Evolutionary conservation across 2,329 filamentous ascomycete genomes (phyloP).

Genomic region (Plectosphaerella cucumerina): DNA sequence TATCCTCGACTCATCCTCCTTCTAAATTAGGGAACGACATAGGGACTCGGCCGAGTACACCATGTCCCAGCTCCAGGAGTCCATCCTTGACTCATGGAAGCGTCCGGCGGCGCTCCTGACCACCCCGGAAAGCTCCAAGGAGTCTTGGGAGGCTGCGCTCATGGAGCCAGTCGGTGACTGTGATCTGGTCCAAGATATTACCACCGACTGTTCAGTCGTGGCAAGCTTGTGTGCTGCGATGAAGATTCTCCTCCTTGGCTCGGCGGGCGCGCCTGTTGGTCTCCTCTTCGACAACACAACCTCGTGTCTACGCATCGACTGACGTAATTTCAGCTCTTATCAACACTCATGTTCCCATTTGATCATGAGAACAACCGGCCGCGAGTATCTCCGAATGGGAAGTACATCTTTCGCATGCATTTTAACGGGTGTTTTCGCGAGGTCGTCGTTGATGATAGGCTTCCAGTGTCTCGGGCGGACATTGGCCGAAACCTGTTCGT

Average conservation of each 20-base stretch:
- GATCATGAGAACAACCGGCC: slow-evolving; percentile 56
- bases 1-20: slow-evolving; percentile 6
- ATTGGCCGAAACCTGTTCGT: slow-evolving; percentile 78
- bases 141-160: slow-evolving; percentile 34
- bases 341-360: slow-evolving; percentile 72
- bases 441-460: slow-evolving; percentile 82
- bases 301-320: background rate
- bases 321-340: slow-evolving; percentile 52
- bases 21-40: slow-evolving; percentile 4
- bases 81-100: slow-evolving; percentile 81
- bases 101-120: slow-evolving; percentile 66
- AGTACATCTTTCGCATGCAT: slow-evolving; percentile 87
- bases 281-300: background rate
- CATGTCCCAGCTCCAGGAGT: slow-evolving; percentile 69
- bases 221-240: slow-evolving; percentile 86
- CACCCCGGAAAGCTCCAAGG: slow-evolving; percentile 17
- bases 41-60: slow-evolving; percentile 68
- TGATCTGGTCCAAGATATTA: slow-evolving; percentile 91
- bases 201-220: slow-evolving; percentile 95
- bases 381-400: slow-evolving; percentile 69
- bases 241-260: slow-evolving; percentile 65
- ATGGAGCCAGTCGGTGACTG: slow-evolving; percentile 58
- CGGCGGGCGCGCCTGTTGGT: slow-evolving; percentile 63
- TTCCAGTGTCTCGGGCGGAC: slow-evolving; percentile 64
- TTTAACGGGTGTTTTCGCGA: slow-evolving; percentile 92